These are phyloP conservation scores for Dendryphion nanum DNA, from an alignment of 2,329 filamentous ascomycete species.

Conservation along the genomic window DNA sequence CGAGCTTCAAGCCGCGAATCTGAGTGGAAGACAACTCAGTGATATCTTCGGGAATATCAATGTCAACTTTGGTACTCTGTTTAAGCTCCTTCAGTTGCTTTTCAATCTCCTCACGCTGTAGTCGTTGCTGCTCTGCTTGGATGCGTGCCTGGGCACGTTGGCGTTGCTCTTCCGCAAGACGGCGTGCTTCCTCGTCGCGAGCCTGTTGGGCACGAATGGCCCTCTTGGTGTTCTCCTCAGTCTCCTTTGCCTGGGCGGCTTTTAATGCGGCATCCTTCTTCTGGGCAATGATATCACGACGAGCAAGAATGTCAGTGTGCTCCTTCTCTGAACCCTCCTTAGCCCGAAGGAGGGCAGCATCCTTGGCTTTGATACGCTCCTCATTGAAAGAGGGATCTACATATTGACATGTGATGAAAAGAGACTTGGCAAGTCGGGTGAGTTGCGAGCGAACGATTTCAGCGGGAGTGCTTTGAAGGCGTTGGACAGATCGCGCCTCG, in stretches of 20 bases:
- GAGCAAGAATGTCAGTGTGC: conserved; percentile 77
- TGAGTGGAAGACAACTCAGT: conserved; percentile 60
- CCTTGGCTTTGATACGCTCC: conserved; percentile 73
- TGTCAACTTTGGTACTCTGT: conserved; percentile 82
- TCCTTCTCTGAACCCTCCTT: conserved; percentile 89
- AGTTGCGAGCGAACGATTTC: conserved; percentile 97
- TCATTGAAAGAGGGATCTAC: conserved; percentile 89
- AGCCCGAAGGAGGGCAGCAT: conserved; percentile 76
- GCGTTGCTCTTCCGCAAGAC: conserved; percentile 87
- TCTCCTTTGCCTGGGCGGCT: conserved; percentile 81
- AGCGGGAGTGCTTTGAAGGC: conserved; percentile 93
- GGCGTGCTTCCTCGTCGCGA: conserved; percentile 84
- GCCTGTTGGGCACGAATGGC: conserved; percentile 82
- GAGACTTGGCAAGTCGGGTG: conserved; percentile 82
- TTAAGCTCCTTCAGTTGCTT: conserved; percentile 95
- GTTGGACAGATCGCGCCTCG: conserved; percentile 82
- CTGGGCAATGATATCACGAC: conserved; percentile 90
- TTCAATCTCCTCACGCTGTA: conserved; percentile 58
- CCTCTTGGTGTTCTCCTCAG: conserved; percentile 88
- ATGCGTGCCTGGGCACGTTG: conserved; percentile 90
- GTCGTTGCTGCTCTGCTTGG: conserved; percentile 50
- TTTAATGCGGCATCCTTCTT: conserved; percentile 95
- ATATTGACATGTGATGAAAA: conserved; percentile 93
- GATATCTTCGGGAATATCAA: conserved; percentile 78
- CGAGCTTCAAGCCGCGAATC: conserved; percentile 90